phyloP scores from a whole-genome alignment of 2,329 filamentous ascomycete genomes.

The Neospermospora avenae region DNA sequence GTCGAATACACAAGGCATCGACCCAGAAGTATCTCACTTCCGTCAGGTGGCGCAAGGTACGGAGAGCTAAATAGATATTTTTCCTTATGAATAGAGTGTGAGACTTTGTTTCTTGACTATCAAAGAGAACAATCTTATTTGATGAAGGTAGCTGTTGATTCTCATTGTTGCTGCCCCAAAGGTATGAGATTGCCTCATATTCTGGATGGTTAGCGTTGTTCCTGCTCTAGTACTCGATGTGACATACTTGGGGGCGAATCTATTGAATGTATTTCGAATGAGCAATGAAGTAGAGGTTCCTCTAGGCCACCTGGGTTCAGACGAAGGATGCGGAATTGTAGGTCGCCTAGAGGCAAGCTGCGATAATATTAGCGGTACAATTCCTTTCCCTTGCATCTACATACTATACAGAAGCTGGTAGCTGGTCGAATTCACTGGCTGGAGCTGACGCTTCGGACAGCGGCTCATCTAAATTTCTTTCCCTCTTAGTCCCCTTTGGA shows the following conservation, averaged over 20 bases:
- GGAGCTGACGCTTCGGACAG: not conserved
- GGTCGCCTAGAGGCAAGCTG: not conserved
- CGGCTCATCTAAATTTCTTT: conserved; percentile 2
- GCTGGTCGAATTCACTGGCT: conserved; percentile 1
- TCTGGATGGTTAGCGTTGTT: not conserved
- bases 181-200: conserved; percentile 16
- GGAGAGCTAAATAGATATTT: conserved; percentile 12
- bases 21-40: conserved; percentile 24
- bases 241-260: not conserved
- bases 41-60: conserved; percentile 11
- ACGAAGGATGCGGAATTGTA: conserved; percentile 11
- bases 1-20: conserved; percentile 31
- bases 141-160: not conserved
- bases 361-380: not conserved
- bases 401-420: conserved; percentile 3
- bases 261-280: conserved; percentile 7
- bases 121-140: conserved; percentile 6
- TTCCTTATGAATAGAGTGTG: conserved; percentile 8
- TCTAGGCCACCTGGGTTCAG: conserved; percentile 11
- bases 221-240: not conserved
- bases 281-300: not conserved
- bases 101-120: not conserved
- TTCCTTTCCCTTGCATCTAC: not conserved
- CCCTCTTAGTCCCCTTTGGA: conserved; percentile 10
- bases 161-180: conserved; percentile 9